Base-by-base conservation (phyloP, 306 rosid genomes). In the Rubus idaeus region DNA sequence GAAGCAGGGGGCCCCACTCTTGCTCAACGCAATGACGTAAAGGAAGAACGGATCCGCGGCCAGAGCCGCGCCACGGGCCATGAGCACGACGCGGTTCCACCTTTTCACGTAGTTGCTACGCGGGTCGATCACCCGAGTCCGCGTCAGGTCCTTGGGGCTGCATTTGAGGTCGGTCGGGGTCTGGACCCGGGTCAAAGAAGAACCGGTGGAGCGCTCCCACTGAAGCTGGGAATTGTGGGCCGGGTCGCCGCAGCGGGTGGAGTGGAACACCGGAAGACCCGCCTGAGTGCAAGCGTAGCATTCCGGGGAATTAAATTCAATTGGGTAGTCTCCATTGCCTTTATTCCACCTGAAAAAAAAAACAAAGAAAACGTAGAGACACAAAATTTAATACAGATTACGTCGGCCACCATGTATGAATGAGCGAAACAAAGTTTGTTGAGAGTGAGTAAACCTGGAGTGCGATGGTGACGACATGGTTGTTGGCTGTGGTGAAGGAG, bases 11-110 rank as follows among this genome's bases (percentile, higher is more conserved):
- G 58, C 16, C 60, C 84, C 81, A 45, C 46, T 67, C 12, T 18
- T 52, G 58, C 78, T 62, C 55, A 84, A 0, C 56, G 70, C 71
- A 10, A 84, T 37, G 52, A 74, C 80, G 77, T 84, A 77, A 41
- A 80, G 81, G 71, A 84, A 84, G 4, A 84, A 75, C 23, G 87
- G 84, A 71, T 84, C 87, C 12, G 77, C 84, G 8, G 78, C 80
- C 46, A 84, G 8, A 0, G 84, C 73, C 72, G 47, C 17, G 37
- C 78, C 87, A 41, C 87, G 87, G 8, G 82, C 82, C 82, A 84
- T 64, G 51, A 84, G 41, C 17, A 80, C 78, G 1, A 66, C 11
- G 0, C 87, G 82, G 70, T 84, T 84, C 84, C 84, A 84, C 70
- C 84, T 75, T 73, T 68, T 77, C 23, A 84, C 77, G 37, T 37